phyloP scores from a whole-genome alignment of 2,329 filamentous ascomycete genomes.

The Phialophora macrospora region DNA sequence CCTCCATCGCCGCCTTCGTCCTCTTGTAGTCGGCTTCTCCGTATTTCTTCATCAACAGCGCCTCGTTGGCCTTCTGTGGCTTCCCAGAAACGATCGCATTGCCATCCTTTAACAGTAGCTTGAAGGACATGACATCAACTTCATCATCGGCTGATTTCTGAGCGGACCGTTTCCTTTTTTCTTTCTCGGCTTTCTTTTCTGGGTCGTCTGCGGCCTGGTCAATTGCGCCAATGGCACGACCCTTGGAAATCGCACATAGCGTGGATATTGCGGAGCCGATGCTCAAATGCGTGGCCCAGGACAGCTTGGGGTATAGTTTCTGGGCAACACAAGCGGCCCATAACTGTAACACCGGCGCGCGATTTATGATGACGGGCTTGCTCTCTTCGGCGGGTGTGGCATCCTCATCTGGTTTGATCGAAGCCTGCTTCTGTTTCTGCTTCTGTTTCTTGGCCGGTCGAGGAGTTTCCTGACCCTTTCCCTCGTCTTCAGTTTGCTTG shows the following conservation, averaged over 20 bases:
- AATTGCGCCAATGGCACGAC: slow-evolving; percentile 32
- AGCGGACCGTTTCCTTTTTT: slow-evolving; percentile 20
- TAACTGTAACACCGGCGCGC: slow-evolving; percentile 36
- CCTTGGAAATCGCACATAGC: slow-evolving; percentile 36
- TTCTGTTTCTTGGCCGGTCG: slow-evolving; percentile 17
- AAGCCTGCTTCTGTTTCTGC: slow-evolving; percentile 2
- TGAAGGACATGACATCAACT: slow-evolving; percentile 34
- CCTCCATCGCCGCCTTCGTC: slow-evolving; percentile 29
- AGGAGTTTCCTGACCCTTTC: background rate
- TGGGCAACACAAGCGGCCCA: slow-evolving; percentile 33
- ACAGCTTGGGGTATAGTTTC: slow-evolving; percentile 28
- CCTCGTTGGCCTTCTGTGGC: slow-evolving; percentile 30
- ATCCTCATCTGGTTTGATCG: slow-evolving; percentile 19
- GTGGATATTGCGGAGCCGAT: slow-evolving; percentile 33
- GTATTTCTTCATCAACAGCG: slow-evolving; percentile 25
- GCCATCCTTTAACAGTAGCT: slow-evolving; percentile 28
- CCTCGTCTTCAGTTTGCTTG: background rate
- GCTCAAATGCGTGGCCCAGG: slow-evolving; percentile 30
- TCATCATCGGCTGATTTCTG: slow-evolving; percentile 24
- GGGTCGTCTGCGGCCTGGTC: slow-evolving; percentile 22
- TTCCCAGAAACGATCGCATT: slow-evolving; percentile 32
- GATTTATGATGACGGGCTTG: slow-evolving; percentile 35
- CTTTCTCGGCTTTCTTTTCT: slow-evolving; percentile 28
- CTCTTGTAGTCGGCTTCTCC: slow-evolving; percentile 16
- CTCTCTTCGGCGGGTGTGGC: background rate